Percentiles rank a stretch among this genome's conserved stretches.
Conservation (phyloP, 176 grass and related monocot species). For the Zizania latifolia region DNA sequence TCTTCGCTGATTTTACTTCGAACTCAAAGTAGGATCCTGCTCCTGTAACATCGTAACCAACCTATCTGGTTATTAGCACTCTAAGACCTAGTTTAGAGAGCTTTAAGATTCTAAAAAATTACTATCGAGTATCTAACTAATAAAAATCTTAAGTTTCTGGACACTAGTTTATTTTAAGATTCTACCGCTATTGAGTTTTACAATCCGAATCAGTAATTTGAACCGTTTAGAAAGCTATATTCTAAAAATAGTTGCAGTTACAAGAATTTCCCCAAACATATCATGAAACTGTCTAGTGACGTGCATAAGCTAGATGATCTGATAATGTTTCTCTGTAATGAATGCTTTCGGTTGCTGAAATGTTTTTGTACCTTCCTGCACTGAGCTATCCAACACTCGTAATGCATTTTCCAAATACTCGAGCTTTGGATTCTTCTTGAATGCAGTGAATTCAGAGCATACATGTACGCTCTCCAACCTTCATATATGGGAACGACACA, state of each 20-base stretch:
- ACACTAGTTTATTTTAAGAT: too few species aligned
- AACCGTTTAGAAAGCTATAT: too few species aligned
- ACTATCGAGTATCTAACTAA: too few species aligned
- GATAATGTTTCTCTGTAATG: not conserved
- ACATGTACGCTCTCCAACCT: not conserved
- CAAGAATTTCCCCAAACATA: too few species aligned
- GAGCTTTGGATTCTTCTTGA: not conserved
- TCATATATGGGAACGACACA: conserved; percentile 9
- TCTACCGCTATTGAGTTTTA: too few species aligned
- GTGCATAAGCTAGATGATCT: not conserved
- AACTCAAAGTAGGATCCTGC: not conserved
- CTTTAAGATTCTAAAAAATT: too few species aligned
- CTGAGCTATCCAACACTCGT: not conserved
- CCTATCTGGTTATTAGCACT: not conserved
- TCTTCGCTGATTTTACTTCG: not conserved
- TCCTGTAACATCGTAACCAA: not conserved
- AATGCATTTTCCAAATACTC: not conserved
- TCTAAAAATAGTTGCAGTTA: too few species aligned
- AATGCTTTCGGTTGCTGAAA: not conserved
- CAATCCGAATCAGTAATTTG: too few species aligned
- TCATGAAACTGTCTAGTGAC: not conserved
- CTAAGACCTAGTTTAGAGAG: too few species aligned
- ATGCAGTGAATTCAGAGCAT: not conserved
- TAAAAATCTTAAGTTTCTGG: too few species aligned
- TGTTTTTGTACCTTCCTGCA: not conserved